Evolutionary conservation across 192 early-diverging fungal species (phyloP).

Genomic region (Chytriomyces sp.): DNA sequence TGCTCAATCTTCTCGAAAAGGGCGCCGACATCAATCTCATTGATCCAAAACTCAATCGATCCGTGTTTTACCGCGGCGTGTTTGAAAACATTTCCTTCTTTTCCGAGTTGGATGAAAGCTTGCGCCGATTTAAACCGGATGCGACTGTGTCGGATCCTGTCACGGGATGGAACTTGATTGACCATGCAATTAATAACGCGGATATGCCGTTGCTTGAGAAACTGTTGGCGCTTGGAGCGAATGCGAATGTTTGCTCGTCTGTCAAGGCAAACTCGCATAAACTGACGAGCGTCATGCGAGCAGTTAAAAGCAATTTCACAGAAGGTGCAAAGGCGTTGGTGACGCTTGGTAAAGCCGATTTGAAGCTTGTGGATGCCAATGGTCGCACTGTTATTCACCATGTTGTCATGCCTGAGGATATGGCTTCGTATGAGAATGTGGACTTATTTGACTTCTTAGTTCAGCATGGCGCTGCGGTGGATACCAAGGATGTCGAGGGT

Average conservation of each 20-base stretch:
- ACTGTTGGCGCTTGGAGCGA: slow-evolving; percentile 41
- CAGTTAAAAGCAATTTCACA: slow-evolving; percentile 37
- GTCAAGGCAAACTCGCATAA: slow-evolving; percentile 21
- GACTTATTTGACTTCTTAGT: slow-evolving; percentile 45
- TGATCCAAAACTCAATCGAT: slow-evolving; percentile 29
- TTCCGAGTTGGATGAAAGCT: background rate
- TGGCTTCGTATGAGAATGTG: slow-evolving; percentile 38
- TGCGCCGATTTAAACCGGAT: slow-evolving; percentile 29
- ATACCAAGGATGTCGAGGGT: slow-evolving; percentile 33
- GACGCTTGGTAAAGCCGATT: background rate
- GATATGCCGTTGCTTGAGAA: slow-evolving; percentile 41
- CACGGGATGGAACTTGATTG: slow-evolving; percentile 48
- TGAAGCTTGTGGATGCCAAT: slow-evolving; percentile 23
- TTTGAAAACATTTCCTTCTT: slow-evolving; percentile 12
- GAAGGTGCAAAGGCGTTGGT: slow-evolving; percentile 34
- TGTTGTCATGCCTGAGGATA: slow-evolving; percentile 22
- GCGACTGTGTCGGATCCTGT: slow-evolving; percentile 43
- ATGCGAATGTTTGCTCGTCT: slow-evolving; percentile 46
- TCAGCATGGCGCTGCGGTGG: slow-evolving; percentile 45
- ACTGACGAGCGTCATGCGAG: slow-evolving; percentile 49
- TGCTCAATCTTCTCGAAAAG: slow-evolving; percentile 14
- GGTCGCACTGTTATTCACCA: slow-evolving; percentile 38
- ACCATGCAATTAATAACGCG: slow-evolving; percentile 45
- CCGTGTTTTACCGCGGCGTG: slow-evolving; percentile 33
- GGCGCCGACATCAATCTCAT: slow-evolving; percentile 40